These are phyloP conservation scores for Fistulifera pelliculosa DNA, from an alignment of 108 stramenopile species.

Conservation along the genomic window DNA sequence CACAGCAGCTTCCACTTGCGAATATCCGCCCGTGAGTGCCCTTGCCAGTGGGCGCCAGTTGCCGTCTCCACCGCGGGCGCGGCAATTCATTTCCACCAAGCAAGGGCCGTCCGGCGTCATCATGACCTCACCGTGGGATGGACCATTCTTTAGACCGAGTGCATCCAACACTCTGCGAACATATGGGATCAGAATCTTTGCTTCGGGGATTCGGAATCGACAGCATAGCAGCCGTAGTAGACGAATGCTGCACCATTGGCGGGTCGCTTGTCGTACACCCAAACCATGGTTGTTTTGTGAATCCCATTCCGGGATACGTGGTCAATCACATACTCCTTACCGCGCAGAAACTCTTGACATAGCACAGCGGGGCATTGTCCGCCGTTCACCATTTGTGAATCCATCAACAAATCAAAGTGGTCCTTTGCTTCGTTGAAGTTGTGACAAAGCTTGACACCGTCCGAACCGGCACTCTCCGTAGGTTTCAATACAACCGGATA, in stretches of 20 bases:
- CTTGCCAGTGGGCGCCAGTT: conserved; percentile 76
- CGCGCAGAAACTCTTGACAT: conserved; percentile 87
- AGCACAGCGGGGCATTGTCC: conserved; percentile 81
- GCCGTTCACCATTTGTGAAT: conserved; percentile 80
- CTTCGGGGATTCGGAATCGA: conserved; percentile 67
- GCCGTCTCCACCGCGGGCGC: conserved; percentile 91
- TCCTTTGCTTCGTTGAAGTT: conserved; percentile 81
- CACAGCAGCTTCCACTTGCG: conserved; percentile 81
- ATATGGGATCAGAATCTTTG: conserved; percentile 76
- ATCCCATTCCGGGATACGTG: conserved; percentile 76
- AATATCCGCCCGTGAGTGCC: conserved; percentile 72
- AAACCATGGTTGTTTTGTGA: conserved; percentile 87
- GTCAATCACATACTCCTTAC: conserved; percentile 91
- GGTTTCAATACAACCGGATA: conserved; percentile 92
- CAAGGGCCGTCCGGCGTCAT: conserved; percentile 75
- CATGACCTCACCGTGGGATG: conserved; percentile 73
- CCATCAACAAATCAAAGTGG: conserved; percentile 82
- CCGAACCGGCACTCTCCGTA: conserved; percentile 84
- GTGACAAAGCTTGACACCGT: conserved; percentile 90
- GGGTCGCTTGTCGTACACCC: conserved; percentile 90
- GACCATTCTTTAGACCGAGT: conserved; percentile 45
- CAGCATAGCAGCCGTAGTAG: conserved; percentile 68
- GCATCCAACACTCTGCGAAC: conserved; percentile 66
- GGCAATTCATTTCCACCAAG: conserved; percentile 76
- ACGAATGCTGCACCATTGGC: conserved; percentile 80